Base-by-base conservation (phyloP, 352 stramenopile genomes). In the Phytophthora podocarpi region DNA sequence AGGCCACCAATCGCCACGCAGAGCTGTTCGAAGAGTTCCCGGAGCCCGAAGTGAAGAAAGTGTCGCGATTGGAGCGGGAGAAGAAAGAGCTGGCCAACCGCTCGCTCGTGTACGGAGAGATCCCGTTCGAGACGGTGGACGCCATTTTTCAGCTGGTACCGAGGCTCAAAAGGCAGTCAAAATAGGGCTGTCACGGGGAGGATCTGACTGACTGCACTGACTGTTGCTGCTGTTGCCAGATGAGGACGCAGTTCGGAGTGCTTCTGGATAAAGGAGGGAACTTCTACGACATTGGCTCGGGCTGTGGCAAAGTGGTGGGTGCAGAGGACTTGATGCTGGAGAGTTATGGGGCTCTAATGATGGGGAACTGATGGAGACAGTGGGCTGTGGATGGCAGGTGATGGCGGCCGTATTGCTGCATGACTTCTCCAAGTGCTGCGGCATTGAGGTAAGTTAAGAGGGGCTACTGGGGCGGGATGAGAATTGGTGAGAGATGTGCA, bases 221-320 rank as follows among this genome's bases (percentile, higher is more conserved):
- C 15, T 34, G n/a, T 47, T 24, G 10, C 16, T 39, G 18, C 35
- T 51, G 26, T 8, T 51, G 16, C 20, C 21, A 89, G 80, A 82
- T 89, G 77, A 76, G 80, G 8, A 61, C 67, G 36, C 59, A 89
- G 51, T 87, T 86, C 34, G 80, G 80, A 18, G 66, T 81, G 16
- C 41, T 89, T 41, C 64, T 89, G 41, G 80, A 89, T 41, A 77
- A 76, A 51, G 75, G 80, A 39, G 80, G 80, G 18, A 84, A 80
- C 34, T 89, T 89, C 50, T 89, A 89, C 61, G 80, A 89, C 35
- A 79, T 89, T 16, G 80, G 80, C 37, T 89, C 80, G 9, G 80
- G 80, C 13, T 89, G 80, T 43, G 80, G 80, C 56, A 89, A 89
- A 89, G 80, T 87, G 55, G 80, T 89, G 55, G 31, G 76, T 64